A percentile compares a stretch with the other conserved stretches of the same genome.
phyloP scores from a whole-genome alignment of 2,329 filamentous ascomycete genomes.

The Colletotrichum higginsianum region DNA sequence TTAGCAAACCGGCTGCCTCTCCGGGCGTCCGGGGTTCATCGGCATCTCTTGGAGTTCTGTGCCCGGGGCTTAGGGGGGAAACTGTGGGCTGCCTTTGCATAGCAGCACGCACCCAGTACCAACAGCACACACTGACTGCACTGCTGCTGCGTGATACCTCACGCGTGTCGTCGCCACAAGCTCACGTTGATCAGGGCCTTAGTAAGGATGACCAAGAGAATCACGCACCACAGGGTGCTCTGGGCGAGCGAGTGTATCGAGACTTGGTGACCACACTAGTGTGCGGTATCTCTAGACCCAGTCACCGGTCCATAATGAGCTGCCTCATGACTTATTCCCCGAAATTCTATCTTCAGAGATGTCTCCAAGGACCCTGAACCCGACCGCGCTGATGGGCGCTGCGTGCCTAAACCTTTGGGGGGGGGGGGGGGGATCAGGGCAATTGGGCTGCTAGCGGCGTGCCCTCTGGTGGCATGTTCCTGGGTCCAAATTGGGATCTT shows the following conservation, averaged over 20 bases:
- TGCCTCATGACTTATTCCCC: constrained; percentile 36
- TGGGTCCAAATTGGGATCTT: constrained; percentile 40
- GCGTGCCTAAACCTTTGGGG: constrained; percentile 17
- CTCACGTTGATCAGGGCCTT: constrained; percentile 19
- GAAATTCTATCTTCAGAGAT: constrained; percentile 26
- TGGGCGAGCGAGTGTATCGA: neutral
- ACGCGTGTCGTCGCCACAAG: constrained; percentile 34
- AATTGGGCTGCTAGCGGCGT: constrained; percentile 35
- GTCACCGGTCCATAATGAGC: constrained; percentile 18
- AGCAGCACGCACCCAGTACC: neutral
- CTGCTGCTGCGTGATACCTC: neutral
- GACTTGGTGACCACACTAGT: neutral
- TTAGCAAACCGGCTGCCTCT: constrained; percentile 41
- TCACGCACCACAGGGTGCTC: constrained; percentile 1
- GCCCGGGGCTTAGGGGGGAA: constrained; percentile 26
- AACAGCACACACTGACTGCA: too few species aligned
- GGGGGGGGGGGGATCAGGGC: neutral
- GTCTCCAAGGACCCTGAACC: constrained; percentile 34
- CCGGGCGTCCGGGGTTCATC: constrained; percentile 36
- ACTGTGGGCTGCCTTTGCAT: constrained; percentile 23
- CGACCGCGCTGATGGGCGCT: constrained; percentile 26
- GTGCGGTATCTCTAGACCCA: too few species aligned
- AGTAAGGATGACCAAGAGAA: constrained; percentile 6
- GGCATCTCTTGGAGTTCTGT: constrained; percentile 5
- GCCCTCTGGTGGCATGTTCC: constrained; percentile 37